phyloP scores from a whole-genome alignment of 371 early-diverging fungal species.

The Actinomortierella ambigua region DNA sequence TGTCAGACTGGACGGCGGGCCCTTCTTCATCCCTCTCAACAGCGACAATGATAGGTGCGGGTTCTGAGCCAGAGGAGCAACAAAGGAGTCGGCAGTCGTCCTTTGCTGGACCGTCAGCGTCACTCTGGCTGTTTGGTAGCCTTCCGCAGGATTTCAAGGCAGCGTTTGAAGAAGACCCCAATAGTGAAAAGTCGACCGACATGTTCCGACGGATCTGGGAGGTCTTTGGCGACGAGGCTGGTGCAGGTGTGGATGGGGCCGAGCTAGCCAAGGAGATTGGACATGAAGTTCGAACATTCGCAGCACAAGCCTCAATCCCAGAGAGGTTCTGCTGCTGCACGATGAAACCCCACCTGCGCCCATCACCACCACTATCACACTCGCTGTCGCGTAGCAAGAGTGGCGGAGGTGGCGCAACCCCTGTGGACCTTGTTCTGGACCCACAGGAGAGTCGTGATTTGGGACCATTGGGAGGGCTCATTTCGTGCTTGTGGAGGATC shows the following conservation, averaged over 20 bases:
- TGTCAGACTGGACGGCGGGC: no score
- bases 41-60: no score
- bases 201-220: slow-evolving; percentile 43
- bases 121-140: slow-evolving; percentile 43
- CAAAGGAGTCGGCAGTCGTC: no score
- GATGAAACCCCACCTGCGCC: no score
- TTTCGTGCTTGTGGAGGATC: slow-evolving; percentile 32
- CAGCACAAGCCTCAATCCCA: slow-evolving; percentile 23
- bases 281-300: slow-evolving; percentile 27
- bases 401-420: no score
- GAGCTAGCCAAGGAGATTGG: slow-evolving; percentile 42
- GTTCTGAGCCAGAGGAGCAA: no score
- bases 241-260: slow-evolving; percentile 28
- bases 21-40: no score
- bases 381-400: no score
- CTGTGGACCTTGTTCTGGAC: no score
- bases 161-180: slow-evolving; percentile 31
- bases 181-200: slow-evolving; percentile 10
- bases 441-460: no score
- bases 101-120: slow-evolving; percentile 10
- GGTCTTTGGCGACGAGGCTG: slow-evolving; percentile 36
- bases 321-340: slow-evolving; percentile 3
- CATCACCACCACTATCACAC: no score
- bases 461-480: slow-evolving; percentile 16
- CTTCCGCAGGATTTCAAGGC: slow-evolving; percentile 39